Evolutionary conservation across 805 yeast genomes (phyloP), one percentile per base, ranked within the genome.

Genomic region (Lachancea dasiensis): DNA sequence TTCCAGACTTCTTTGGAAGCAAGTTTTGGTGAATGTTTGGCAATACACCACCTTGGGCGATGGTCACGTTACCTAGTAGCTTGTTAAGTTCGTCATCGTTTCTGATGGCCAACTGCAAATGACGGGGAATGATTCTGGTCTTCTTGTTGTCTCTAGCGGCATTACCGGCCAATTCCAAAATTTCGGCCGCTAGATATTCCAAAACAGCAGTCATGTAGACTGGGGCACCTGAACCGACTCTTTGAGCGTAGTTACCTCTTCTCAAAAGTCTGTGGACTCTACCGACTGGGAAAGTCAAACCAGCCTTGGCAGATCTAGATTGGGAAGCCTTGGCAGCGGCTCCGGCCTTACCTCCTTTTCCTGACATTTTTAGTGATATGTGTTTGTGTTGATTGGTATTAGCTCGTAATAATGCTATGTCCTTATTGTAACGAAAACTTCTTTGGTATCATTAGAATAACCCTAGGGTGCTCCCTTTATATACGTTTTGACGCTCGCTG

Each of bases 201-300:
- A 90, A 76, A 43, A 90, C 97, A 40, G 97, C 95, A 54, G 97
- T 89, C 64, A 90, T 77, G 73, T 89, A 90, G 49, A 90, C 90
- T 72, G 97, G 97, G 60, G 97, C 97, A 80, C 95, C 96, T 54
- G 97, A 87, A 79, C 97, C 97, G 58, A 90, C 82, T 75, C 97
- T 82, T 74, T 89, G 95, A 63, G 97, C 95, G 75, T 90, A 86
- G 81, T 89, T 86, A 67, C 95, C 96, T 73, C 83, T 86, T 80
- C 95, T 86, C 63, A 90, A 73, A 58, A 89, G 77, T 74, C 97
- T 81, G 77, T 90, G 96, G 56, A 90, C 92, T 81, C 97, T 89
- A 70, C 97, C 97, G 54, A 90, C 97, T 74, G 97, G 97, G 94
- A 90, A 90, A 60, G 95, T 86, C 64, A 90, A 79, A 69, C 97